A percentile compares a stretch with the other conserved stretches of the same genome.
Evolutionary conservation across 305 asterid genomes (phyloP).

Genomic region (Fraxinus ornus): DNA sequence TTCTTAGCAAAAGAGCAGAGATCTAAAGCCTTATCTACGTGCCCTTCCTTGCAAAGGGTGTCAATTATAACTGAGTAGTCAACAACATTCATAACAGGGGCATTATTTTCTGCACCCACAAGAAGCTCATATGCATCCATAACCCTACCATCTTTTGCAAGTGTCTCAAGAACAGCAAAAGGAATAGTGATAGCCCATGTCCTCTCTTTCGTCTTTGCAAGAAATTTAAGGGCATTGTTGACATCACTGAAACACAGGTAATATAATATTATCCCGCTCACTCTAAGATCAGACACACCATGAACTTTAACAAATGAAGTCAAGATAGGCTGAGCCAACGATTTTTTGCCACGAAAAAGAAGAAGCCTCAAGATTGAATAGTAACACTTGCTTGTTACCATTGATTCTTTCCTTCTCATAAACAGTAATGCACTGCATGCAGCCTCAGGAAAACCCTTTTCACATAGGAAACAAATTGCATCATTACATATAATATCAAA

Average conservation of each 20-base stretch:
- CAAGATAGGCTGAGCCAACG: conserved; percentile 43
- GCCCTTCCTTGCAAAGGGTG: conserved; percentile 63
- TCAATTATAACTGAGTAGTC: conserved; percentile 61
- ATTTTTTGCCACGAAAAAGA: conserved; percentile 43
- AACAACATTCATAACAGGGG: conserved; percentile 46
- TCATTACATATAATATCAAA: conserved; percentile 37
- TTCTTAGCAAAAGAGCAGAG: conserved; percentile 53
- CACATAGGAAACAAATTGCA: conserved; percentile 47
- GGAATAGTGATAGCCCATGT: conserved; percentile 36
- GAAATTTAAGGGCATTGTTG: conserved; percentile 46
- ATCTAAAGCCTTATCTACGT: conserved; percentile 54
- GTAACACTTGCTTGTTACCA: conserved; percentile 38
- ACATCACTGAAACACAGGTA: conserved; percentile 55
- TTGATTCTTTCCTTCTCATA: conserved; percentile 43
- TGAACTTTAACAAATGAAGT: conserved; percentile 51
- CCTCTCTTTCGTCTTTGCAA: conserved; percentile 38
- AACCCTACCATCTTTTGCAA: conserved; percentile 45
- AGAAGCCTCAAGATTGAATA: conserved; percentile 50
- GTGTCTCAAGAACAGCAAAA: conserved; percentile 38
- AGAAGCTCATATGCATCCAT: conserved; percentile 70
- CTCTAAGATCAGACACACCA: conserved; percentile 51
- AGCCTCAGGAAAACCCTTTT: conserved; percentile 51
- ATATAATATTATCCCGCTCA: conserved; percentile 36
- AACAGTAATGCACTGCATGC: conserved; percentile 38
- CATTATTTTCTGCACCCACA: conserved; percentile 45